phyloP scores from a whole-genome alignment of 1,284 basidiomycete genomes.

The Inonotus hispidus region DNA sequence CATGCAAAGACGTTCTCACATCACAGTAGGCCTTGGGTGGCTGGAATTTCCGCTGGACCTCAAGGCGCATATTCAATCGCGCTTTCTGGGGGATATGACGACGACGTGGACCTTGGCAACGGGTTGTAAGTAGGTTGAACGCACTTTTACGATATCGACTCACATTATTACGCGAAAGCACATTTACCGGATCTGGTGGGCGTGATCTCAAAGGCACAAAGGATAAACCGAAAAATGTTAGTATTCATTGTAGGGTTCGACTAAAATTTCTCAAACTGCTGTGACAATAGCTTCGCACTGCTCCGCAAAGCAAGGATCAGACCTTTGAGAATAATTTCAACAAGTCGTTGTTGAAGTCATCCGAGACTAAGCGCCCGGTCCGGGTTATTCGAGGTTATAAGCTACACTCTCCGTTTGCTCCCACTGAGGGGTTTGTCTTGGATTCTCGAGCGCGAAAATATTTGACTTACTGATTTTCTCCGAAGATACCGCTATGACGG shows the following conservation, averaged over 20 bases:
- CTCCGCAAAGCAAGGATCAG: conserved; percentile 76
- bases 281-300: conserved; percentile 66
- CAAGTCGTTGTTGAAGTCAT: conserved; percentile 60
- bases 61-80: conserved; percentile 75
- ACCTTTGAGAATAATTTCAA: conserved; percentile 69
- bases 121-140: conserved; percentile 55
- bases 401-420: conserved; percentile 60
- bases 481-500: conserved; percentile 80
- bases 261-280: conserved; percentile 10
- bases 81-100: conserved; percentile 80
- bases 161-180: conserved; percentile 35
- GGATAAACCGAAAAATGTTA: conserved; percentile 68
- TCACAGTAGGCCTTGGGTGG: conserved; percentile 61
- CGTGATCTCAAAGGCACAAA: conserved; percentile 78
- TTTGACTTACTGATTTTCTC: neutral
- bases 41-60: conserved; percentile 62
- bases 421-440: conserved; percentile 54
- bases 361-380: conserved; percentile 68
- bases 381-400: conserved; percentile 83
- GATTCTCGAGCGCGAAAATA: neutral
- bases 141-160: neutral
- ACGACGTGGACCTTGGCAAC: conserved; percentile 77
- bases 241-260: conserved; percentile 20
- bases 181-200: conserved; percentile 76
- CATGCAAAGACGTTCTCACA: neutral